Base-by-base conservation (phyloP, 169 alveolate species). In the Eimeria necatrix region DNA sequence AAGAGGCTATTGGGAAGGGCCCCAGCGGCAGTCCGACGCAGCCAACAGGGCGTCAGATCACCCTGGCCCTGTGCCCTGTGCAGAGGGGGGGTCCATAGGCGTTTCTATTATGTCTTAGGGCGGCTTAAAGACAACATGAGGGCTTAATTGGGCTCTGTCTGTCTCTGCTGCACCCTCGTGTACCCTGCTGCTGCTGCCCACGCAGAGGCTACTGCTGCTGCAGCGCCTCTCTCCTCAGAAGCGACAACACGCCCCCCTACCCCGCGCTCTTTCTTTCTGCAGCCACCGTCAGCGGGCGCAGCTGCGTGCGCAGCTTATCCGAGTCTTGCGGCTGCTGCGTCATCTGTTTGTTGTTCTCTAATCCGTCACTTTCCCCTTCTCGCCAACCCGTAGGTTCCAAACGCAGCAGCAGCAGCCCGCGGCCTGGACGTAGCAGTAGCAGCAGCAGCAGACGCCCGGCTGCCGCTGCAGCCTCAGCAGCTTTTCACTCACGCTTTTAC, bases 381-480 rank as follows among this genome's bases (percentile, higher is more conserved):
- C 60, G 26, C 86, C 7, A 5, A 18, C 32, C 53, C 86, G 20
- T 41, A 5, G 32, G 86, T 4, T n/a, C 78, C 78, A n/a, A 7
- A 16, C 78, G 32, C 78, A 16, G 46, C 78, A 68, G n/a, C 41
- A 32, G 41, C 41, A 32, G 41, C 41, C 41, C 41, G 41, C 78
- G 78, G 78, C 78, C 78, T 24, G n/a, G 41, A 14, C 78, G 78
- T 24, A 10, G 78, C 14, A 68, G 78, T 24, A 8, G 46, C 78
- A n/a, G 78, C 78, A n/a, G 46, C 78, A 68, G 78, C 78, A n/a
- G 78, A 68, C 78, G 78, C 84, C 52, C 84, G 18, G 84, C 49
- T 73, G 86, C 86, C 86, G 61, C 86, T 76, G 86, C 86, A 32
- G 86, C 86, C 26, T 48, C 86, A 26, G 60, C 61, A 16, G 86